A percentile compares a stretch with the other conserved stretches of the same genome.
Evolutionary conservation across 257 asterid genomes (phyloP).

Genomic region (Plectranthus barbatus): DNA sequence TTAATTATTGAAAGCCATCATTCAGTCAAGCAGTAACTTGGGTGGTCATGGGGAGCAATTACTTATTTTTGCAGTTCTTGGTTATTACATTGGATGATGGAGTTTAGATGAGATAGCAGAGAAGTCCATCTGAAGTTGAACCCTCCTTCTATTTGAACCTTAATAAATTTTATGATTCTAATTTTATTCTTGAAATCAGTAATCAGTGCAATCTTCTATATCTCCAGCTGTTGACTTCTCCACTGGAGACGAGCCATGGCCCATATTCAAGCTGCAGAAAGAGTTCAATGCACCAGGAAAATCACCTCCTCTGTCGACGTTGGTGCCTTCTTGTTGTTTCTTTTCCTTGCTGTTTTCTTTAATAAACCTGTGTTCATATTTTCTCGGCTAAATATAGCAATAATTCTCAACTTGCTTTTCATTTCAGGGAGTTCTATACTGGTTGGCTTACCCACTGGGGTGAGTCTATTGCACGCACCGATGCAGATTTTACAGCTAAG

Average conservation of each 20-base stretch:
- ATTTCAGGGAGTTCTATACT: conserved; percentile 81
- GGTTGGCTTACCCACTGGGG: conserved; percentile 99
- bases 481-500: conserved; percentile 58
- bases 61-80: background rate
- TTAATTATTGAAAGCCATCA: background rate
- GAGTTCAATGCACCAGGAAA: conserved; percentile 77
- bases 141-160: background rate
- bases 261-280: conserved; percentile 77
- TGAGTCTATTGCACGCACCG: conserved; percentile 73
- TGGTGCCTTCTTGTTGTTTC: conserved; percentile 23
- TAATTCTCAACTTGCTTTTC: conserved; percentile 8
- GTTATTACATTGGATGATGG: background rate
- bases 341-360: background rate
- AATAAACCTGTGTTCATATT: background rate
- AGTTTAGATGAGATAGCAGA: background rate
- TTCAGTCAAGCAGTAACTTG: background rate
- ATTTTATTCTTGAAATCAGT: background rate
- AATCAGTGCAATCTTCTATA: background rate
- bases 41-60: background rate
- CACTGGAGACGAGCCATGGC: conserved; percentile 88
- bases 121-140: background rate
- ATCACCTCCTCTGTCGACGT: conserved; percentile 94
- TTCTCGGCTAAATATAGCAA: background rate
- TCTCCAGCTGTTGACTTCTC: conserved; percentile 77
- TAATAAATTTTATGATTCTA: background rate